Conservation (phyloP, 2,329 filamentous ascomycete genomes). For the Helminthosporium solani region DNA sequence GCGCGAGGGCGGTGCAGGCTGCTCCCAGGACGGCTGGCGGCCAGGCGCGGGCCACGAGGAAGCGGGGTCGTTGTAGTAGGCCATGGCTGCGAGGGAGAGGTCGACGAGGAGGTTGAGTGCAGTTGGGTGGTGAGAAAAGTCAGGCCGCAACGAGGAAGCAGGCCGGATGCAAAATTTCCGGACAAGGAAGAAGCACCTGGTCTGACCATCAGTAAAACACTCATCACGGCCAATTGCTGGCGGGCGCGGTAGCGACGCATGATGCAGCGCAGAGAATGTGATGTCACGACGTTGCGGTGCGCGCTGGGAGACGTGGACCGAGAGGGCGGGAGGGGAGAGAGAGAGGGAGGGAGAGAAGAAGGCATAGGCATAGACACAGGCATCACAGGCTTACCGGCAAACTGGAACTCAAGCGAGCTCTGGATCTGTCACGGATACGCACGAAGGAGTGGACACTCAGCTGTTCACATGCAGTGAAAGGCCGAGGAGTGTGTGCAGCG, state of each 20-base stretch:
- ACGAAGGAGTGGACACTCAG: constrained; percentile 38
- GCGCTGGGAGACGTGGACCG: constrained; percentile 18
- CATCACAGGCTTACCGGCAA: constrained; percentile 39
- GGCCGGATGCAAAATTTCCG: constrained; percentile 11
- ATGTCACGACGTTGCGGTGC: constrained; percentile 10
- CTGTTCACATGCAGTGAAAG: constrained; percentile 25
- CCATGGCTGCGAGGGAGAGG: constrained; percentile 49
- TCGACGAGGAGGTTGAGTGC: constrained; percentile 2
- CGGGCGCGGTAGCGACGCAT: not conserved
- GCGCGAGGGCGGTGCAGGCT: constrained; percentile 69
- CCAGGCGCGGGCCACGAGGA: constrained; percentile 62
- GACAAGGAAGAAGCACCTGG: constrained; percentile 13
- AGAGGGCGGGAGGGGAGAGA: too few relatives aligned
- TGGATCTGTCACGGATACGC: constrained; percentile 6
- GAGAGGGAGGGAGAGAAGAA: too few relatives aligned
- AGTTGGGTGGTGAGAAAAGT: constrained; percentile 13
- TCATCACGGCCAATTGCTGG: constrained; percentile 12
- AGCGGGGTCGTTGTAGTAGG: constrained; percentile 67
- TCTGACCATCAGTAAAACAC: constrained; percentile 8
- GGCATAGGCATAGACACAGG: too few relatives aligned
- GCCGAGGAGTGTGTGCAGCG: constrained; percentile 29
- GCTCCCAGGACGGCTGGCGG: constrained; percentile 70
- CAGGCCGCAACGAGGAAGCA: constrained; percentile 11
- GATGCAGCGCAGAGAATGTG: constrained; percentile 29
- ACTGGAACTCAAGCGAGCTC: constrained; percentile 8